These are phyloP conservation scores for Globisporangium sylvaticum DNA, from an alignment of 352 stramenopile genomes.

Conservation along the genomic window DNA sequence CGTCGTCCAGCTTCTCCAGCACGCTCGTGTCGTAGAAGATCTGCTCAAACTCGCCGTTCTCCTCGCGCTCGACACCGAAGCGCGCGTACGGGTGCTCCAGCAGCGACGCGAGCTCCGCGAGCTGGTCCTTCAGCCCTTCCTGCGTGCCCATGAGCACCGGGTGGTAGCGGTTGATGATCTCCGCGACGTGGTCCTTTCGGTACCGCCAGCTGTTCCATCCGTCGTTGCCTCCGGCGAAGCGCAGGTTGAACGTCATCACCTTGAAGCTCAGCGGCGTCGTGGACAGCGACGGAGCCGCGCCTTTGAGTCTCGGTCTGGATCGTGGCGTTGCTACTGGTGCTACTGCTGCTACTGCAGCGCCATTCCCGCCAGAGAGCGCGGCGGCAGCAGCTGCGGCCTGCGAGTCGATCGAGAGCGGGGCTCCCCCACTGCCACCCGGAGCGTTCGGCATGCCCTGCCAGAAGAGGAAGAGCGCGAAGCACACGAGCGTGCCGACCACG, in stretches of 20 bases:
- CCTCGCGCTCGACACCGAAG: conserved; percentile 64
- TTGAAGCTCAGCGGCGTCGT: conserved; percentile 54
- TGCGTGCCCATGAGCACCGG: conserved; percentile 70
- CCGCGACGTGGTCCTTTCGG: conserved; percentile 67
- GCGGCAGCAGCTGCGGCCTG: conserved; percentile 29
- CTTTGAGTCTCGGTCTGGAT: conserved; percentile 37
- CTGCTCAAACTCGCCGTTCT: conserved; percentile 76
- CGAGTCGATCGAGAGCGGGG: conserved; percentile 25
- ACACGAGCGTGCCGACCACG: conserved; percentile 57
- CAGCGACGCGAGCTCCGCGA: conserved; percentile 51
- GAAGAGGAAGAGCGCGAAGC: conserved; percentile 60
- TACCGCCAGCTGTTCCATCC: conserved; percentile 64
- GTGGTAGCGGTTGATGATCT: conserved; percentile 75
- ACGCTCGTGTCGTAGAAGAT: conserved; percentile 72
- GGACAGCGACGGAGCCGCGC: conserved; percentile 19
- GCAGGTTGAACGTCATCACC: conserved; percentile 84
- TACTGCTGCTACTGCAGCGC: neutral
- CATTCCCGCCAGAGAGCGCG: conserved; percentile 24
- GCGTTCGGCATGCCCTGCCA: conserved; percentile 32
- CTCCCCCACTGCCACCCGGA: neutral
- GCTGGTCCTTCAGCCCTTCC: conserved; percentile 64
- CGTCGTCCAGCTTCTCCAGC: conserved; percentile 48
- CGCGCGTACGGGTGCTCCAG: conserved; percentile 64
- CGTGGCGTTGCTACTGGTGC: neutral
- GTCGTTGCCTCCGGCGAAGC: conserved; percentile 61